Evolutionary conservation across 805 yeast genomes (phyloP), one percentile per base, ranked within the genome.

Genomic region (Candida schatavii): DNA sequence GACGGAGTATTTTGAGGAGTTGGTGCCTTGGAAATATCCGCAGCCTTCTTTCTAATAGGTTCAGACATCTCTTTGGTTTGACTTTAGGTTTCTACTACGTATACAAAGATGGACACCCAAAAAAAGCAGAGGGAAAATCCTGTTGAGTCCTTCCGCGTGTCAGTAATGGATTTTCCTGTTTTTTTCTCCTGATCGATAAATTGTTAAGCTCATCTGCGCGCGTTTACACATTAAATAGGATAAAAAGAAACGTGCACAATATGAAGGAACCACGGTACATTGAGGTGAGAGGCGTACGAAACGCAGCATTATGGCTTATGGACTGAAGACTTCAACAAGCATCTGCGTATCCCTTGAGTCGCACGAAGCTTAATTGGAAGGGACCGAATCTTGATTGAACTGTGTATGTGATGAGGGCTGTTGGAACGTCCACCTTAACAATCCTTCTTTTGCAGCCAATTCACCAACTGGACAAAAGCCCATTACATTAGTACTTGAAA

Each of bases 1-100:
- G 98, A 87, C 13, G 99, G 99, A 1, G 99, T 93, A 74, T 93
- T 93, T 61, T 93, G 99, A 4, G 99, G 99, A 1, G 99, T 93
- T 35, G 99, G 99, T 5, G 99, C 98, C 56, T 82, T 80, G 48
- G 91, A 85, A 50, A 87, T 79, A 60, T 87, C 88, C 59, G 84
- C 85, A 49, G 64, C 59, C 58, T 80, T 80, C 61, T 75, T 77
- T 72, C 83, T 85, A 66, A 89, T 89, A 31, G 96, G 96, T 66
- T 84, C 91, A 37, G 91, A 79, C 97, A 89, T 88, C 42, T 23
- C 11, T 11, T 23, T 7, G 7, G 27, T 23, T 7, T 23, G 27
- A n/a, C n/a, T n/a, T n/a, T n/a, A n/a, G n/a, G n/a, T n/a, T 25
- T 25, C 28, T 25, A 9, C 9, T 25, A 9, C 11, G 13, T 13